phyloP scores from a whole-genome alignment of 495 filamentous ascomycete species.

The Daldinia grandis region DNA sequence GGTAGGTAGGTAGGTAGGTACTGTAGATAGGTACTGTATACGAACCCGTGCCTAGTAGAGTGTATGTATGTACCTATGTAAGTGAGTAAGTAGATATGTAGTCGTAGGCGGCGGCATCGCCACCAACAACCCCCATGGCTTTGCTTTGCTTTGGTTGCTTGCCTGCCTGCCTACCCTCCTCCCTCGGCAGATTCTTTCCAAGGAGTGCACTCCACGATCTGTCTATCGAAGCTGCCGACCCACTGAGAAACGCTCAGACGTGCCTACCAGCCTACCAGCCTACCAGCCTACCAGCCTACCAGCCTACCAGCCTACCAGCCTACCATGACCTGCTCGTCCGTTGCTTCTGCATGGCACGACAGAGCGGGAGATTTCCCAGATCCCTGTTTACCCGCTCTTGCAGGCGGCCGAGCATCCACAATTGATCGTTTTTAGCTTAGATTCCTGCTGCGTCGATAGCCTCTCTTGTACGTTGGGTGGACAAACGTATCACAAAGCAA shows the following conservation, averaged over 20 bases:
- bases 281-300: slow-evolving; percentile 14
- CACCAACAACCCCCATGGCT: slow-evolving; percentile 33
- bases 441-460: slow-evolving; percentile 13
- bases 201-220: slow-evolving; percentile 51
- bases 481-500: slow-evolving; percentile 8
- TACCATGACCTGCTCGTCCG: slow-evolving; percentile 43
- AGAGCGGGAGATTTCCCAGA: slow-evolving; percentile 48
- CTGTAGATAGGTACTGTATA: too few species aligned
- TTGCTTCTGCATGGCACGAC: slow-evolving; percentile 47
- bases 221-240: slow-evolving; percentile 34
- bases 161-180: too few species aligned
- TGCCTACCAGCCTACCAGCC: slow-evolving; percentile 2
- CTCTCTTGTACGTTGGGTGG: slow-evolving; percentile 1
- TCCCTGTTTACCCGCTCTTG: slow-evolving; percentile 50
- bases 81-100: too few species aligned
- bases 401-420: slow-evolving; percentile 38
- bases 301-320: slow-evolving; percentile 1
- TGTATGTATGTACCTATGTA: background rate
- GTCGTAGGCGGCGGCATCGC: slow-evolving; percentile 25
- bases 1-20: background rate
- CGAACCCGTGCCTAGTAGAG: too few species aligned
- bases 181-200: slow-evolving; percentile 45
- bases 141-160: too few species aligned
- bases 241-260: slow-evolving; percentile 35
- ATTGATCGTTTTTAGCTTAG: slow-evolving; percentile 18